Evolutionary conservation across 352 stramenopile species (phyloP).

Genomic region (Phytophthora sojae): DNA sequence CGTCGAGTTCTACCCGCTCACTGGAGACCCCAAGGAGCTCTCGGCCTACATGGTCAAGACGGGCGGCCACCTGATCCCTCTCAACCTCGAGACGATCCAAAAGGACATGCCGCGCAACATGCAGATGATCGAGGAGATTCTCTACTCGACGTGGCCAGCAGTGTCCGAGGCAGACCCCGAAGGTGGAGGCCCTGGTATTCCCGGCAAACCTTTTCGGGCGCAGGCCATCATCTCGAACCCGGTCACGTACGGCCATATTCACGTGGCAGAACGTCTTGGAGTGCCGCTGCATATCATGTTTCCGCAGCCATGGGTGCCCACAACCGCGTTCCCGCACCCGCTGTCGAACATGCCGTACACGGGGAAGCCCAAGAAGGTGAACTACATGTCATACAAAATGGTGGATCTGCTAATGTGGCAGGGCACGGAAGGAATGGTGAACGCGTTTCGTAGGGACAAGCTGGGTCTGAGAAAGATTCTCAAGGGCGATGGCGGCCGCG

Average conservation of each 20-base stretch:
- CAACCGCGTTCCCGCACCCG: slow-evolving; percentile 91
- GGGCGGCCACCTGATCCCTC: slow-evolving; percentile 73
- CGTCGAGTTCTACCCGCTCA: slow-evolving; percentile 85
- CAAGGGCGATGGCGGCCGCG: slow-evolving; percentile 62
- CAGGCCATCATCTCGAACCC: slow-evolving; percentile 96
- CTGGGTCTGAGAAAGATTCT: slow-evolving; percentile 71
- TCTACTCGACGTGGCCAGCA: slow-evolving; percentile 89
- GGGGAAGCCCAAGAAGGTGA: slow-evolving; percentile 60
- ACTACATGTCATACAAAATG: slow-evolving; percentile 89
- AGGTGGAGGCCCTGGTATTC: slow-evolving; percentile 50
- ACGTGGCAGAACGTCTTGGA: slow-evolving; percentile 92
- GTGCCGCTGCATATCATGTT: slow-evolving; percentile 96
- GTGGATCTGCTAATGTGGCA: slow-evolving; percentile 89
- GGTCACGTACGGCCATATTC: slow-evolving; percentile 92
- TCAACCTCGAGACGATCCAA: slow-evolving; percentile 67
- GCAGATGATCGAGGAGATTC: slow-evolving; percentile 92
- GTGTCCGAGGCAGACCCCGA: slow-evolving; percentile 83
- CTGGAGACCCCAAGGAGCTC: slow-evolving; percentile 78
- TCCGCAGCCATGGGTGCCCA: slow-evolving; percentile 91
- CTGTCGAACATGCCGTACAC: slow-evolving; percentile 87
- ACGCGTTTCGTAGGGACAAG: slow-evolving; percentile 73
- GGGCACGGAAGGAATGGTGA: slow-evolving; percentile 76
- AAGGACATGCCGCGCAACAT: slow-evolving; percentile 87
- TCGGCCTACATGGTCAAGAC: slow-evolving; percentile 94
- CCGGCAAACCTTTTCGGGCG: slow-evolving; percentile 75